phyloP scores from a whole-genome alignment of 192 early-diverging fungal genomes.

The Mortierella claussenii region DNA sequence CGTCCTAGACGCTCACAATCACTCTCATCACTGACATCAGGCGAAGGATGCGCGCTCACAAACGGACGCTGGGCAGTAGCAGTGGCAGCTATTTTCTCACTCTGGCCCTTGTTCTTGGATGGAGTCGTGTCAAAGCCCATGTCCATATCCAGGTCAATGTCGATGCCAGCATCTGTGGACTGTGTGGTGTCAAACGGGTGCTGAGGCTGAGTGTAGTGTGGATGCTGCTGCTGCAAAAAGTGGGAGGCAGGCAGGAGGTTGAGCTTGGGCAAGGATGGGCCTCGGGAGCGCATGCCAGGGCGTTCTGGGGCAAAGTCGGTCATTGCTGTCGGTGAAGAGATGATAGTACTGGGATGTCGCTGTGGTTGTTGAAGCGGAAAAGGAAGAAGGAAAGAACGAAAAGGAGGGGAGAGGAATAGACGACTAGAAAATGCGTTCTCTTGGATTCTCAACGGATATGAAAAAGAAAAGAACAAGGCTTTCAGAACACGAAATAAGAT shows the following conservation, averaged over 20 bases:
- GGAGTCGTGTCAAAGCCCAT: constrained; percentile 19
- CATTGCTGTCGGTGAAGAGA: constrained; percentile 4
- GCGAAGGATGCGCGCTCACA: constrained; percentile 43
- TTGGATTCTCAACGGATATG: no score
- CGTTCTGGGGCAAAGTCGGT: constrained; percentile 32
- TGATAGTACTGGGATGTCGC: background rate
- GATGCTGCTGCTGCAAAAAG: constrained; percentile 26
- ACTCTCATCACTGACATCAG: constrained; percentile 41
- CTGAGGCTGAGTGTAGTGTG: constrained; percentile 3
- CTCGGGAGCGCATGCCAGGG: constrained; percentile 21
- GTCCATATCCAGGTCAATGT: constrained; percentile 29
- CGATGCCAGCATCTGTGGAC: constrained; percentile 2
- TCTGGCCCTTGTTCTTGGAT: constrained; percentile 2
- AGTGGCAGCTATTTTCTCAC: no score
- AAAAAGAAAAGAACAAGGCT: no score
- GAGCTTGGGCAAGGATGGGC: constrained; percentile 31
- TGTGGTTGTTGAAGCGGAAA: constrained; percentile 1
- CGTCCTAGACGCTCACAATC: constrained; percentile 20
- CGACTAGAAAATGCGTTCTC: no score
- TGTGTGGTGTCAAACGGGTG: constrained; percentile 16
- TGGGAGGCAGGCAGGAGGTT: constrained; percentile 29
- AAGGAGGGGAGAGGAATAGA: background rate
- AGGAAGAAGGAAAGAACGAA: constrained; percentile 1
- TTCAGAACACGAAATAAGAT: no score
- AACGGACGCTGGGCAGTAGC: constrained; percentile 7